A percentile compares a stretch with the other conserved stretches of the same genome.
Evolutionary conservation across 805 yeast species (phyloP).

Genomic region (Candida silvatica): DNA sequence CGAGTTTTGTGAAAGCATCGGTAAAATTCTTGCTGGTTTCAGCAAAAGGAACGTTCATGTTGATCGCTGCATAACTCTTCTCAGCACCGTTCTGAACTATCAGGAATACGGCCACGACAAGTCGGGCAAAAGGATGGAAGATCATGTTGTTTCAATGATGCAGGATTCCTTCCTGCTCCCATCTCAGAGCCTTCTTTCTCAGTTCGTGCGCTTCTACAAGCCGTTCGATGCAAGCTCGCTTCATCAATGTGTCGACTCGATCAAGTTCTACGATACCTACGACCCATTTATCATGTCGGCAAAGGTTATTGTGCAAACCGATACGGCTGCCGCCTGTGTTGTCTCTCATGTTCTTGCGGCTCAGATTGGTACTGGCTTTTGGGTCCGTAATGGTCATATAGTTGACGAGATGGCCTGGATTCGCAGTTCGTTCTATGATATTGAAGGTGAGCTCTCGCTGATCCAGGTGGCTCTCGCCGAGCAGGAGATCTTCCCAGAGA

Average conservation of each 20-base stretch:
- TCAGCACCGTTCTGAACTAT: background rate
- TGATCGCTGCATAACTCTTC: slow-evolving; percentile 19
- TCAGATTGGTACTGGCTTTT: slow-evolving; percentile 55
- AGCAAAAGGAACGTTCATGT: slow-evolving; percentile 12
- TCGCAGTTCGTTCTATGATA: slow-evolving; percentile 13
- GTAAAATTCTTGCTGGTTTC: slow-evolving; percentile 16
- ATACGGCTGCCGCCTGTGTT: slow-evolving; percentile 27
- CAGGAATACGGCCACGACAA: no score
- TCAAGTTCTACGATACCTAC: no score
- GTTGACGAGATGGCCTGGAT: slow-evolving; percentile 15
- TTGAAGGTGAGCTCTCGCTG: slow-evolving; percentile 35
- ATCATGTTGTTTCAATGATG: slow-evolving; percentile 38
- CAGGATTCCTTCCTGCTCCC: slow-evolving; percentile 35
- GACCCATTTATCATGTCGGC: no score
- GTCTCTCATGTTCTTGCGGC: slow-evolving; percentile 52
- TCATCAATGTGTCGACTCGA: slow-evolving; percentile 6
- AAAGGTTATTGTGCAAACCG: no score
- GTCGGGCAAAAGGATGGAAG: slow-evolving; percentile 28
- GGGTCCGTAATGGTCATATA: slow-evolving; percentile 65
- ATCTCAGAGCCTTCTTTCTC: slow-evolving; percentile 46
- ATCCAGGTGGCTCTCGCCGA: slow-evolving; percentile 33
- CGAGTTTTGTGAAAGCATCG: slow-evolving; percentile 16
- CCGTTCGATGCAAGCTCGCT: slow-evolving; percentile 15
- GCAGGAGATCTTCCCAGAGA: slow-evolving; percentile 27
- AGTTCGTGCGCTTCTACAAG: slow-evolving; percentile 28